Percentiles rank a stretch among this genome's conserved stretches.
These are phyloP conservation scores for Dissoconium aciculare DNA, from an alignment of 2,329 filamentous ascomycete genomes.

Conservation along the genomic window DNA sequence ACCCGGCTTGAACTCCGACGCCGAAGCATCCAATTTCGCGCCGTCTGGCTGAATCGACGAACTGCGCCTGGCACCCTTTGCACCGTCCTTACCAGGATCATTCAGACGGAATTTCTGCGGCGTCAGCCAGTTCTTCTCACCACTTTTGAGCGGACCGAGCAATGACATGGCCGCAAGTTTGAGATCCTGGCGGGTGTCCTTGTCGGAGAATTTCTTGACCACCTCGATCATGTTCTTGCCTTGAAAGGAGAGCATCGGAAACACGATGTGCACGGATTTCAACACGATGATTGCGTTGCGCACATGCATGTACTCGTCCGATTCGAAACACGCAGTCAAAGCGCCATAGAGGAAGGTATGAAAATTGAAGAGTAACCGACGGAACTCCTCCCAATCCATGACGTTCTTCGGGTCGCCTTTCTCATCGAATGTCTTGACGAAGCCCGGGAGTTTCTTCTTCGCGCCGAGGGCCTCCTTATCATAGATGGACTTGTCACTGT, in stretches of 20 bases:
- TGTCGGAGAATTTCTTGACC: slow-evolving; percentile 47
- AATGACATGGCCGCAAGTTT: slow-evolving; percentile 59
- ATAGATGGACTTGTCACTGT: slow-evolving; percentile 59
- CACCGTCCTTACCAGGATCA: slow-evolving; percentile 16
- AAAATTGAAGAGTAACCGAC: slow-evolving; percentile 76
- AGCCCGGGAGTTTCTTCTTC: slow-evolving; percentile 56
- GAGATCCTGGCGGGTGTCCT: slow-evolving; percentile 54
- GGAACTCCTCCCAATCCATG: slow-evolving; percentile 74
- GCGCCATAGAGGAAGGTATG: slow-evolving; percentile 69
- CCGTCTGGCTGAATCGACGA: slow-evolving; percentile 25
- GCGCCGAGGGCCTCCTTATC: slow-evolving; percentile 66
- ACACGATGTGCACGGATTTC: slow-evolving; percentile 63
- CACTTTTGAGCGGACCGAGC: slow-evolving; percentile 52
- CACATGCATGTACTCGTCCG: slow-evolving; percentile 92
- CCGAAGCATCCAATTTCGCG: slow-evolving; percentile 38
- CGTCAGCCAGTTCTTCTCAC: slow-evolving; percentile 55
- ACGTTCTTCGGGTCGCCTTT: slow-evolving; percentile 45
- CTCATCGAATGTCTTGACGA: slow-evolving; percentile 60
- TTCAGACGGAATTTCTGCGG: slow-evolving; percentile 51
- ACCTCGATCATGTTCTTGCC: slow-evolving; percentile 52
- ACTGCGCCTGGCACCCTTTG: slow-evolving; percentile 14
- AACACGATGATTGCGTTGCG: slow-evolving; percentile 86
- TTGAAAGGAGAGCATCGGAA: slow-evolving; percentile 83
- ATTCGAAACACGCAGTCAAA: slow-evolving; percentile 65
- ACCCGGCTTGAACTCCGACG: slow-evolving; percentile 48